Conservation (phyloP, 306 rosid genomes). For the Sesbania bispinosa region DNA sequence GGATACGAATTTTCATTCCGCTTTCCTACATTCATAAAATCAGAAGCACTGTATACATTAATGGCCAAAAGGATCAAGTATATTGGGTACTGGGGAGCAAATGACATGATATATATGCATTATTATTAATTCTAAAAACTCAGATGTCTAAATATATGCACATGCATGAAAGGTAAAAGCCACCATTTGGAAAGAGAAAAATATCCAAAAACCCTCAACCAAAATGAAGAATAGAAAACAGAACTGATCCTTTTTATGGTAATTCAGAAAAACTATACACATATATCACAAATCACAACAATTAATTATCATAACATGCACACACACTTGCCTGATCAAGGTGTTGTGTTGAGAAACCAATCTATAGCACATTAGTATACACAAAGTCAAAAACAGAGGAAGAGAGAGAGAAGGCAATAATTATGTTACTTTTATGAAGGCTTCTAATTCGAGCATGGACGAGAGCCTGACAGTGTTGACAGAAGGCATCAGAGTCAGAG, state of each 20-base stretch:
- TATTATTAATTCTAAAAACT: background rate
- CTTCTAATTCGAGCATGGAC: slow-evolving; percentile 16
- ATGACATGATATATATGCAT: background rate
- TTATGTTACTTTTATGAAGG: slow-evolving; percentile 15
- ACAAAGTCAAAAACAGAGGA: no score
- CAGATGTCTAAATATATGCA: background rate
- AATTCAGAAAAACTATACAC: background rate
- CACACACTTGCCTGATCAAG: background rate
- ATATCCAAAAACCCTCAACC: background rate
- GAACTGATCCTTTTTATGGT: background rate
- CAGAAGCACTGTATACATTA: background rate
- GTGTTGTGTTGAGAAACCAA: no score
- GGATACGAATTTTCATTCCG: background rate
- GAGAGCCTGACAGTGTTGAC: slow-evolving; percentile 30
- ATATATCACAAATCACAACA: no score
- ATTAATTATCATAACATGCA: background rate
- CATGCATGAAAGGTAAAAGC: background rate
- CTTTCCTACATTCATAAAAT: slow-evolving; percentile 22
- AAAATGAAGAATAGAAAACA: background rate
- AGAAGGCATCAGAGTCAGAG: slow-evolving; percentile 35
- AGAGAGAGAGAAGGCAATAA: background rate
- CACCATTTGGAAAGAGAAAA: background rate
- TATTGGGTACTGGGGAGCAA: background rate
- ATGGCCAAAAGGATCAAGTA: background rate
- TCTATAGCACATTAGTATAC: background rate